phyloP scores from a whole-genome alignment of 108 stramenopile species.

The Conticribra weissflogii region DNA sequence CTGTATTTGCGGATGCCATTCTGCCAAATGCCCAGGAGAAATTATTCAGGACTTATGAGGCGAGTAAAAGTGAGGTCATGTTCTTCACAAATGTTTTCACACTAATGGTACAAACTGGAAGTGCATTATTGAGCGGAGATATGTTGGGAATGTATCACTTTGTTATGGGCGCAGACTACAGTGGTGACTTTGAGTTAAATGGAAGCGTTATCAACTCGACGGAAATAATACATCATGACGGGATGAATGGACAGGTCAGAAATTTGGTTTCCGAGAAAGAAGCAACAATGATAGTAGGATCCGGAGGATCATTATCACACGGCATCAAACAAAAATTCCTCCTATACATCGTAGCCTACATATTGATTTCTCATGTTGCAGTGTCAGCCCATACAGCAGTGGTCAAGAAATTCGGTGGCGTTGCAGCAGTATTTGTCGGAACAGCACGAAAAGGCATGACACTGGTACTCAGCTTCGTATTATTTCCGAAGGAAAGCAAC shows the following conservation, averaged over 20 bases:
- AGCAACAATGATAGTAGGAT: background rate
- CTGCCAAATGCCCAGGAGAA: slow-evolving; percentile 95
- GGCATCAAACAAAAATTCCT: slow-evolving; percentile 38
- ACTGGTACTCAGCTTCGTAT: slow-evolving; percentile 74
- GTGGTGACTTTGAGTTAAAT: slow-evolving; percentile 13
- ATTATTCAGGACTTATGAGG: slow-evolving; percentile 66
- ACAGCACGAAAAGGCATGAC: slow-evolving; percentile 96
- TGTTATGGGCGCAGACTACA: slow-evolving; percentile 48
- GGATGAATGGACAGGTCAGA: background rate
- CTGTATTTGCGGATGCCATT: slow-evolving; percentile 92
- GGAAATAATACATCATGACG: background rate
- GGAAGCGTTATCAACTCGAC: slow-evolving; percentile 6
- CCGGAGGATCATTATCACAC: background rate
- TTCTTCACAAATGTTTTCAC: slow-evolving; percentile 93
- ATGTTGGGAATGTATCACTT: slow-evolving; percentile 72
- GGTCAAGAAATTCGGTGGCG: slow-evolving; percentile 93
- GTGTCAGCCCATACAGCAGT: slow-evolving; percentile 91
- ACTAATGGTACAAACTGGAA: slow-evolving; percentile 82
- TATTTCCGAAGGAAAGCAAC: slow-evolving; percentile 92
- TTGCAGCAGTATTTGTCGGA: slow-evolving; percentile 90
- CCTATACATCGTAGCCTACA: slow-evolving; percentile 76
- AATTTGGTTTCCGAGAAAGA: background rate
- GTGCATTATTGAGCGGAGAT: slow-evolving; percentile 86
- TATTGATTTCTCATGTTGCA: slow-evolving; percentile 90
- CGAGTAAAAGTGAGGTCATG: slow-evolving; percentile 84